Evolutionary conservation across 140 eudicot genomes (phyloP), one percentile per base, ranked within the genome.

Genomic region (Anethum foeniculum): DNA sequence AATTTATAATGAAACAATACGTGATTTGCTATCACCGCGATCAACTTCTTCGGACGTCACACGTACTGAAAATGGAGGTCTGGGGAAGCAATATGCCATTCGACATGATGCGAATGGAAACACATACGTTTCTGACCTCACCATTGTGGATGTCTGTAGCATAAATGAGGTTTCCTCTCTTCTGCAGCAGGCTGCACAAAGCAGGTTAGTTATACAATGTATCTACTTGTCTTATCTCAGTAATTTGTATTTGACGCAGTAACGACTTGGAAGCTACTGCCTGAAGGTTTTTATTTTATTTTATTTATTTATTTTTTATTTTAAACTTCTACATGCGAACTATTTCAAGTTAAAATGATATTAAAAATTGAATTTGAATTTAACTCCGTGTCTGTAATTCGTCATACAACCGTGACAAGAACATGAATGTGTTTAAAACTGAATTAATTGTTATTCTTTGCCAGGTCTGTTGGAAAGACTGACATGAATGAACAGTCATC

Each of bases 401-500:
- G 56, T 74, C 21, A 23, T 8, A 1, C 47, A 10, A 41, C 34
- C 8, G 11, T 41, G 34, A 23, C 27, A 23, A 49, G 47, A 10
- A 25, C 23, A 28, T 18, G 15, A 30, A 34, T 49, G 4, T 48
- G 23, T 21, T 15, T 9, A 36, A 21, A 2, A n/a, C 9, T 80
- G 18, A 60, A 72, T 13, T 36, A 47, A 8, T 18, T n/a, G 38
- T 30, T 28, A 23, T 46, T 82, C 64, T 82, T 19, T 81, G 75
- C 30, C 83, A 95, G 99, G 88, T 91, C 99, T 32, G 99, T 95
- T 67, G 99, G 99, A n/a, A 95, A 83, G 84, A 95, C 99, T 0
- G 90, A 89, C 44, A 95, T 95, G 97, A 95, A 95, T 71, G 99
- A 89, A 44, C 88, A 95, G 46, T 95, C 99, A 21, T 95, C 99